These are phyloP conservation scores for Penicillium palitans DNA, from an alignment of 2,329 filamentous ascomycete species.

Conservation along the genomic window DNA sequence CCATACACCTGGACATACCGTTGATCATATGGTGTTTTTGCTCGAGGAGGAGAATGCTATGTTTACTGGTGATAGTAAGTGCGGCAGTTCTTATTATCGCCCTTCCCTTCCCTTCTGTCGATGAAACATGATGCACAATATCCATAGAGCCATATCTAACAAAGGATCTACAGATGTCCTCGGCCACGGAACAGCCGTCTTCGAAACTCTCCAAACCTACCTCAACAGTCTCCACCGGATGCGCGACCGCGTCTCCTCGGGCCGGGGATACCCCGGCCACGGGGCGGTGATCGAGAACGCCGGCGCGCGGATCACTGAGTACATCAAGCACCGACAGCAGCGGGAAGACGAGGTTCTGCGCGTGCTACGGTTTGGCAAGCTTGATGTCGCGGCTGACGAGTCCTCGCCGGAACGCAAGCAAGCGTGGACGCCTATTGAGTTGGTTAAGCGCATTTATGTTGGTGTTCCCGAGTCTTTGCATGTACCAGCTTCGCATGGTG, in stretches of 20 bases:
- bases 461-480: slow-evolving; percentile 76
- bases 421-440: slow-evolving; percentile 69
- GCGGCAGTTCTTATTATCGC: background rate
- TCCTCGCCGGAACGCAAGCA: slow-evolving; percentile 40
- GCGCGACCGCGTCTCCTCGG: slow-evolving; percentile 55
- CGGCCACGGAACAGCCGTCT: slow-evolving; percentile 82
- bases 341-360: slow-evolving; percentile 76
- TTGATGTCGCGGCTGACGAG: slow-evolving; percentile 33
- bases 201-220: slow-evolving; percentile 73
- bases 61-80: slow-evolving; percentile 76
- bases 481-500: slow-evolving; percentile 70
- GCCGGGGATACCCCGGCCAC: slow-evolving; percentile 82
- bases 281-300: slow-evolving; percentile 76
- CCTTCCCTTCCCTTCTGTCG: background rate
- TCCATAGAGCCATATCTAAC: background rate
- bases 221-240: slow-evolving; percentile 69
- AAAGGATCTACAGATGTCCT: slow-evolving; percentile 61
- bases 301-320: slow-evolving; percentile 70
- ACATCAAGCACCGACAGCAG: slow-evolving; percentile 76
- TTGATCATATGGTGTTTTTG: slow-evolving; percentile 77
- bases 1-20: slow-evolving; percentile 72
- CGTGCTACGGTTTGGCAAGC: slow-evolving; percentile 54
- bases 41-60: slow-evolving; percentile 76
- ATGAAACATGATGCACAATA: background rate
- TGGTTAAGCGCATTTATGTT: slow-evolving; percentile 85